phyloP scores from a whole-genome alignment of 78 protist species.

The Dictyostelium capitatum region DNA sequence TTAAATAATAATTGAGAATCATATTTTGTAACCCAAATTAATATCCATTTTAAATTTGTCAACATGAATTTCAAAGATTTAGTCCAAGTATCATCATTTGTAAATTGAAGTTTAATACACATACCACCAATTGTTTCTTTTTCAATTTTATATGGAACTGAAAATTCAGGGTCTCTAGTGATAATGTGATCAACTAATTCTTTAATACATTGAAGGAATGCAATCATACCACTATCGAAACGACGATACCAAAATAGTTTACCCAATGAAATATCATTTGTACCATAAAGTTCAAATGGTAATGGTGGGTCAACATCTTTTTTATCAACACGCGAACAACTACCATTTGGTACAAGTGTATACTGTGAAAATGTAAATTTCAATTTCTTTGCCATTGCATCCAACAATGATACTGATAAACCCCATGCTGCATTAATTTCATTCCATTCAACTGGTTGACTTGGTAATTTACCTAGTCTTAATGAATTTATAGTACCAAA shows the following conservation, averaged over 20 bases:
- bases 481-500: constrained; percentile 94
- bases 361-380: constrained; percentile 47
- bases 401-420: constrained; percentile 87
- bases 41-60: constrained; percentile 89
- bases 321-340: constrained; percentile 73
- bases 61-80: constrained; percentile 89
- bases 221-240: constrained; percentile 92
- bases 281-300: constrained; percentile 36
- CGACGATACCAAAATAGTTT: constrained; percentile 82
- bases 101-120: constrained; percentile 70
- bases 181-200: constrained; percentile 74
- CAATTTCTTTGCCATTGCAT: constrained; percentile 80
- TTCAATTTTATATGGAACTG: constrained; percentile 85
- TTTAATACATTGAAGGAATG: constrained; percentile 88
- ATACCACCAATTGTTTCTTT: constrained; percentile 81
- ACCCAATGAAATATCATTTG: constrained; percentile 66
- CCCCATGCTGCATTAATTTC: constrained; percentile 98
- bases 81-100: constrained; percentile 93
- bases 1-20: constrained; percentile 16
- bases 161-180: constrained; percentile 43
- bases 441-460: constrained; percentile 90
- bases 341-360: constrained; percentile 77
- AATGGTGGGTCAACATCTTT: not conserved
- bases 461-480: constrained; percentile 91
- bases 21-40: constrained; percentile 84